Base-by-base conservation (phyloP, 1,284 basidiomycete species). In the Coniferiporia weirii region DNA sequence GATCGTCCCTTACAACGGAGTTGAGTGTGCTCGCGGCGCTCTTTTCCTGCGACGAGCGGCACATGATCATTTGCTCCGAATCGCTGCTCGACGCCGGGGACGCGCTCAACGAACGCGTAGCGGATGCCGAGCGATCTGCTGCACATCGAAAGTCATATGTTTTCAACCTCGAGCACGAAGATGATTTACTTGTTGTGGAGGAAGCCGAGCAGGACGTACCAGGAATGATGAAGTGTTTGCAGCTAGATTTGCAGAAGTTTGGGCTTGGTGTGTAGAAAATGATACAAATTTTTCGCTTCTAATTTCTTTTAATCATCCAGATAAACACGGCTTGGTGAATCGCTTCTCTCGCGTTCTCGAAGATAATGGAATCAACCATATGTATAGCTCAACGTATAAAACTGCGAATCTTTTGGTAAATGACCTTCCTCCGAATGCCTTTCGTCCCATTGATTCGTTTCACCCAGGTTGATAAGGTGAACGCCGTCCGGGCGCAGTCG, bases 381-480 rank as follows among this genome's bases (percentile, higher is more conserved):
- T 91, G 79, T 92, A 92, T 67, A 88, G 85, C 62, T 91, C 88
- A 49, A 91, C 90, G 10, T 88, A 84, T 67, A 89, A 91, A 71
- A 91, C 90, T 13, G 91, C 90, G 54, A 93, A 92, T 70, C 73
- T 93, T 36, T 76, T 92, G 65, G 89, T 89, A 57, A 54, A 76
- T 64, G 44, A 47, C 10, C 17, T 56, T 59, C 60, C 35, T 47
- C 52, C 54, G 50, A 50, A 22, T 47, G 12, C 59, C 35, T 22
- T 22, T 55, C 56, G 19, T 15, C 17, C 49, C 6, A 36, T 49
- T 61, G 49, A 27, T 20, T 3, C 19, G 15, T 38, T n/a, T 22
- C 3, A 20, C 19, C 32, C 56, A 79, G 77, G 77, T 79, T 61
- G 74, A 78, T 62, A 78, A 76, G 73, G 70, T 66, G 64, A 72